Conservation (phyloP, 805 yeast genomes). For the Isabelozyma rhagii region DNA sequence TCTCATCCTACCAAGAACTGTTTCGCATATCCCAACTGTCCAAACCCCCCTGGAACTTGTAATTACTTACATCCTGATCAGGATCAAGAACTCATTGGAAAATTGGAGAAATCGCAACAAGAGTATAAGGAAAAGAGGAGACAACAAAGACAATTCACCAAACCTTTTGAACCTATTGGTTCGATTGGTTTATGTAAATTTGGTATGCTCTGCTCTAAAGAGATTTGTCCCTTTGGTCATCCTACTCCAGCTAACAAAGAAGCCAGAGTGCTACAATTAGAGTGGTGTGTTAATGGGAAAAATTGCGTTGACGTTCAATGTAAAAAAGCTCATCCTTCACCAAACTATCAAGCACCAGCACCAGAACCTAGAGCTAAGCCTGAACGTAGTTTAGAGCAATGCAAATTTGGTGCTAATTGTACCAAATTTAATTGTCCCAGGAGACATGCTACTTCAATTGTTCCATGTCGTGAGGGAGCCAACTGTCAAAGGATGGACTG, state of each 20-base stretch:
- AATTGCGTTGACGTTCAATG: constrained; percentile 62
- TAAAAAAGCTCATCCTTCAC: constrained; percentile 77
- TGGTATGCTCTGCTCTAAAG: constrained; percentile 72
- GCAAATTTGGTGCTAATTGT: constrained; percentile 76
- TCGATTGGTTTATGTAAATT: constrained; percentile 71
- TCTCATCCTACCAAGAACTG: constrained; percentile 82
- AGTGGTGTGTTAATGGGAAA: constrained; percentile 76
- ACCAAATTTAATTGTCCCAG: constrained; percentile 75
- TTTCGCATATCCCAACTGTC: constrained; percentile 72
- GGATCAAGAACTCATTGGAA: constrained; percentile 70
- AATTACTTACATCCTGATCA: constrained; percentile 80
- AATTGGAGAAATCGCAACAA: constrained; percentile 59
- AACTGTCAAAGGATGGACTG: constrained; percentile 79
- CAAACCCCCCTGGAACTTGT: constrained; percentile 79
- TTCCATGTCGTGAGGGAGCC: constrained; percentile 79
- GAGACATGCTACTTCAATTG: constrained; percentile 76
- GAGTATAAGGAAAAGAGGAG: constrained; percentile 44
- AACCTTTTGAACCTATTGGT: constrained; percentile 30
- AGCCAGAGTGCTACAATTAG: constrained; percentile 62
- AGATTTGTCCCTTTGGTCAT: constrained; percentile 83
- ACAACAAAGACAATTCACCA: constrained; percentile 25
- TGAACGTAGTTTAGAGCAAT: constrained; percentile 69
- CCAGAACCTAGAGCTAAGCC: constrained; percentile 10
- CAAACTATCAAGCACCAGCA: constrained; percentile 22
- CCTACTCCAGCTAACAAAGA: constrained; percentile 83